Percentiles rank a stretch among this genome's conserved stretches.
phyloP scores from a whole-genome alignment of 1,139 yeast species.

The Blastobotrys illinoisensis region DNA sequence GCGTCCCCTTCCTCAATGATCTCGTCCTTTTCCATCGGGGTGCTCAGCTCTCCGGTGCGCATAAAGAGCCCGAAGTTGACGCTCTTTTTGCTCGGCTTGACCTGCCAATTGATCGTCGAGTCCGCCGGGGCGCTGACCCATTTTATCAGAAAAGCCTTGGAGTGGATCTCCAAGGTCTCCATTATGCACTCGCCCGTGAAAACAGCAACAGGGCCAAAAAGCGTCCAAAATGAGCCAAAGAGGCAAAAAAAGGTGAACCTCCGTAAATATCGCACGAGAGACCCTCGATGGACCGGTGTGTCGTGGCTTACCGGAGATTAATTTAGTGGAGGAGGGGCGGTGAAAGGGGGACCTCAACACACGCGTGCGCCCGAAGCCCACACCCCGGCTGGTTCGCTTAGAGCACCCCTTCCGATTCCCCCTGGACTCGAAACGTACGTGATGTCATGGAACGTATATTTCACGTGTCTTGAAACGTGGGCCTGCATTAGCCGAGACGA shows the following conservation, averaged over 20 bases:
- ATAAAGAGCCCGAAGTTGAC: slow-evolving; percentile 60
- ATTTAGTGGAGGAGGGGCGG: neutral
- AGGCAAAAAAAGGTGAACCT: too few relatives aligned
- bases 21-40: slow-evolving; percentile 4
- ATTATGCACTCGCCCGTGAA: slow-evolving; percentile 32
- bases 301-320: neutral
- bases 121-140: slow-evolving; percentile 80
- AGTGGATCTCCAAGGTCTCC: slow-evolving; percentile 87
- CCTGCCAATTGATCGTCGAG: slow-evolving; percentile 67
- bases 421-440: neutral
- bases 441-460: neutral
- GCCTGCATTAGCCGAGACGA: neutral
- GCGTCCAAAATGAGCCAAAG: too few relatives aligned
- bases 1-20: neutral
- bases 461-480: neutral
- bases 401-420: too few relatives aligned
- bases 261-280: neutral
- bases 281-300: neutral
- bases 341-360: neutral
- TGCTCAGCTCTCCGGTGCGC: slow-evolving; percentile 14
- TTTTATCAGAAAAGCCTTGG: slow-evolving; percentile 80
- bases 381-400: neutral
- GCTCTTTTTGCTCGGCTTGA: slow-evolving; percentile 80
- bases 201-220: too few relatives aligned
- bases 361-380: neutral